A percentile compares a stretch with the other conserved stretches of the same genome.
Conservation (phyloP, 306 rosid species). For the Fragaria vesca region DNA sequence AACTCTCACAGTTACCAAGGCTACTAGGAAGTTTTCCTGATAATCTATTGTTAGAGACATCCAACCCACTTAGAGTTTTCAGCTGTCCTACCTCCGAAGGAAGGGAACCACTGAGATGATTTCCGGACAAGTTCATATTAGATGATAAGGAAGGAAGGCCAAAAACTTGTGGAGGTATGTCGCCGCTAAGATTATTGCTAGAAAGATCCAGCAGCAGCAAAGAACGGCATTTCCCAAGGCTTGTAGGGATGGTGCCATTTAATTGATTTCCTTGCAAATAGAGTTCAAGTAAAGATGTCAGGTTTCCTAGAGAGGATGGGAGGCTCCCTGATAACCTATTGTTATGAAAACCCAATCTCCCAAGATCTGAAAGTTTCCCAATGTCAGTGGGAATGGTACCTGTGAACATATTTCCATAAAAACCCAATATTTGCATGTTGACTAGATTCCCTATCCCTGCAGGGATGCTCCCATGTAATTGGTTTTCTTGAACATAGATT, state of each 20-base stretch:
- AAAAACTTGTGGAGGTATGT: not conserved
- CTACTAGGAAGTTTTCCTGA: no score
- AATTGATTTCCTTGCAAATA: not conserved
- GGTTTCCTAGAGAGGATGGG: not conserved
- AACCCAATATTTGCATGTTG: not conserved
- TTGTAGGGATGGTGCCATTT: not conserved
- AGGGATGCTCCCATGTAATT: not conserved
- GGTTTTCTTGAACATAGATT: not conserved
- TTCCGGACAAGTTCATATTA: no score
- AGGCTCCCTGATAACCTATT: conserved; percentile 7
- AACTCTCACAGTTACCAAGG: no score
- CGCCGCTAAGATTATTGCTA: not conserved
- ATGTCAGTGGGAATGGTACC: not conserved
- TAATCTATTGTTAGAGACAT: no score
- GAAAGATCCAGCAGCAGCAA: not conserved
- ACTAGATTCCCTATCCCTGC: not conserved
- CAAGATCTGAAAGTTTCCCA: not conserved
- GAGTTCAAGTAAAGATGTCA: not conserved
- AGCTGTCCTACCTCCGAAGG: no score
- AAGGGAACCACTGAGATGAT: no score
- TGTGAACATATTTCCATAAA: not conserved
- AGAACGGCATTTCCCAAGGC: not conserved
- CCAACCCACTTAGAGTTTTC: no score
- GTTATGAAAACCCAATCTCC: not conserved
- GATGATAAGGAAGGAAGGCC: not conserved